Base-by-base conservation (phyloP, 805 yeast species). In the Metschnikowia colocasiae region DNA sequence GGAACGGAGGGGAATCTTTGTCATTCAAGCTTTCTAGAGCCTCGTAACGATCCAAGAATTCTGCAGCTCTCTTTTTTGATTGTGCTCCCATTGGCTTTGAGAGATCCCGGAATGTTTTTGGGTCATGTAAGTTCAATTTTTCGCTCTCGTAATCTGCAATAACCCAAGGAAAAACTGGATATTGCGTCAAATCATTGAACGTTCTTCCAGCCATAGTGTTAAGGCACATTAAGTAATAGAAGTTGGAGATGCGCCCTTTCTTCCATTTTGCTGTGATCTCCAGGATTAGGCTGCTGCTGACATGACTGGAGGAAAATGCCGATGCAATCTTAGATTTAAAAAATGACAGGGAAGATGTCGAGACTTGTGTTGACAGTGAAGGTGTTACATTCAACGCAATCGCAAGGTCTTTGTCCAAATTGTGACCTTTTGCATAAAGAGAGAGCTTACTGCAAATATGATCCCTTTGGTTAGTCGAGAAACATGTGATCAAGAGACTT, bases 71-170 rank as follows among this genome's bases (percentile, higher is more conserved):
- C 2, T 71, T 72, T 2, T 63, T 60, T 2, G 80, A 70, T 61
- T 89, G 97, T 0, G 91, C 95, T 1, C 97, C 97, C 96, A 89
- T 90, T 1, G 96, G 96, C 57, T 86, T 87, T 0, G 87, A 76
- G 20, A 89, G 67, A 59, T 89, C 95, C 54, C 97, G 70, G 59
- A 76, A 89, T 0, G 83, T 67, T 7, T 71, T 67, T 0, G 87
- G 83, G 55, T 87, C 70, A 3, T 66, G 60, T 36, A 90, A 67
- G 60, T 89, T 90, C n/a, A 89, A 66, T 10, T 67, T 76, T 2
- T 80, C 81, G 56, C 94, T 85, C 1, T 79, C 74, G 59, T 89
- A 88, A 60, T 89, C 96, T 0, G 94, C 83, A 50, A 89, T 76
- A 0, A 89, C 88, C 95, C 95, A 89, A 0, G 97, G 97, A 56